Percentiles rank a stretch among this genome's conserved stretches.
phyloP scores from a whole-genome alignment of 1,284 basidiomycete species.

The Neolentinus lepideus region DNA sequence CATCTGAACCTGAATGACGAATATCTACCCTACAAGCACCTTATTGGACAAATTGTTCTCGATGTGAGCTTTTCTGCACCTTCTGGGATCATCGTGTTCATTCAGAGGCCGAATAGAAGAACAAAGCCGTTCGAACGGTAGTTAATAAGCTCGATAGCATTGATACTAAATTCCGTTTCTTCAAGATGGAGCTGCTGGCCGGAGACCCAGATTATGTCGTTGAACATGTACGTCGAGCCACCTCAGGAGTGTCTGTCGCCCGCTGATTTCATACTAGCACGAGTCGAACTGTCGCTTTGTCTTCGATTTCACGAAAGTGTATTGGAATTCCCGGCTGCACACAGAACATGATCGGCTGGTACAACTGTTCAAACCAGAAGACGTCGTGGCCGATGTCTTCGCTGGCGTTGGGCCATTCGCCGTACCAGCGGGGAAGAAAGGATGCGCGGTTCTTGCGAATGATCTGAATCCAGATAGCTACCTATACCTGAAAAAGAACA shows the following conservation, averaged over 20 bases:
- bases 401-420: constrained; percentile 98
- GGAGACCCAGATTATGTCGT: constrained; percentile 85
- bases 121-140: constrained; percentile 74
- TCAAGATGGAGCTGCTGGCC: constrained; percentile 95
- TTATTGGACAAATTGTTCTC: constrained; percentile 89
- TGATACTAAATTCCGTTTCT: constrained; percentile 85
- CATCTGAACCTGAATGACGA: constrained; percentile 90
- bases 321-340: constrained; percentile 96
- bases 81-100: not conserved
- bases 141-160: constrained; percentile 95
- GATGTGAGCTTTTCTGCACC: constrained; percentile 52
- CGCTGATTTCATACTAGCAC: constrained; percentile 35
- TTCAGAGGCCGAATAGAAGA: constrained; percentile 56
- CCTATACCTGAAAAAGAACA: constrained; percentile 75
- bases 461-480: constrained; percentile 91
- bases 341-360: constrained; percentile 89
- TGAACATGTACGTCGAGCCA: constrained; percentile 58
- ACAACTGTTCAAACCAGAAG: constrained; percentile 54
- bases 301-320: constrained; percentile 94
- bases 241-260: not conserved
- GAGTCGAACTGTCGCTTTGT: constrained; percentile 84
- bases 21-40: constrained; percentile 85
- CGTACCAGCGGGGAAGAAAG: constrained; percentile 87
- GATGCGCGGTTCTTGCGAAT: constrained; percentile 85
- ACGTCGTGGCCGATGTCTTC: constrained; percentile 89